These are phyloP conservation scores for Pluteus cervinus DNA, from an alignment of 768 basidiomycete species.

Conservation along the genomic window DNA sequence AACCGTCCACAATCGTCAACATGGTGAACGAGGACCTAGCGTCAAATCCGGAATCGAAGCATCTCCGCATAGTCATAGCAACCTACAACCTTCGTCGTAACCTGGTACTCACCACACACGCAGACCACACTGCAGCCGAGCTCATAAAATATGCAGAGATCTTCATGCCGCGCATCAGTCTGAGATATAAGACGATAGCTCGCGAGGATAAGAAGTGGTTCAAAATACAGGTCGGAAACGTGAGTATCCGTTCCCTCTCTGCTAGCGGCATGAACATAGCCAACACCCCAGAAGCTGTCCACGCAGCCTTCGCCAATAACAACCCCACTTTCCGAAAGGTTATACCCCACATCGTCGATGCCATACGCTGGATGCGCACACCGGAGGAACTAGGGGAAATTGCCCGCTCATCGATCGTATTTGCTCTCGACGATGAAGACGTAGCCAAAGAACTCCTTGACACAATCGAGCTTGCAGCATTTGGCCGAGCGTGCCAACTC, in stretches of 20 bases:
- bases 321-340: conserved; percentile 7
- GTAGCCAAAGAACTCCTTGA: background rate
- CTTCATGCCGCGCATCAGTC: conserved; percentile 8
- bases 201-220: conserved; percentile 15
- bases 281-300: conserved; percentile 5
- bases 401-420: background rate
- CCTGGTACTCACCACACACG: conserved; percentile 10
- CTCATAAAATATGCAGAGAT: conserved; percentile 6
- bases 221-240: conserved; percentile 14
- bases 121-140: conserved; percentile 13
- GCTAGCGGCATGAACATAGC: background rate
- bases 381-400: background rate
- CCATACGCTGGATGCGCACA: background rate
- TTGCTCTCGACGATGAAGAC: conserved; percentile 1
- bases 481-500: conserved; percentile 10
- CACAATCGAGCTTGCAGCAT: conserved; percentile 6
- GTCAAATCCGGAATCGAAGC: background rate
- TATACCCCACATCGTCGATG: too few relatives aligned
- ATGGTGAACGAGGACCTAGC: conserved; percentile 9
- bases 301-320: conserved; percentile 8
- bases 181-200: conserved; percentile 1
- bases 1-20: conserved; percentile 5
- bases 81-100: conserved; percentile 12
- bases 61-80: conserved; percentile 12
- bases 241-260: conserved; percentile 7